These are phyloP conservation scores for Phytopythium aichiense DNA, from an alignment of 352 stramenopile species.

Conservation along the genomic window DNA sequence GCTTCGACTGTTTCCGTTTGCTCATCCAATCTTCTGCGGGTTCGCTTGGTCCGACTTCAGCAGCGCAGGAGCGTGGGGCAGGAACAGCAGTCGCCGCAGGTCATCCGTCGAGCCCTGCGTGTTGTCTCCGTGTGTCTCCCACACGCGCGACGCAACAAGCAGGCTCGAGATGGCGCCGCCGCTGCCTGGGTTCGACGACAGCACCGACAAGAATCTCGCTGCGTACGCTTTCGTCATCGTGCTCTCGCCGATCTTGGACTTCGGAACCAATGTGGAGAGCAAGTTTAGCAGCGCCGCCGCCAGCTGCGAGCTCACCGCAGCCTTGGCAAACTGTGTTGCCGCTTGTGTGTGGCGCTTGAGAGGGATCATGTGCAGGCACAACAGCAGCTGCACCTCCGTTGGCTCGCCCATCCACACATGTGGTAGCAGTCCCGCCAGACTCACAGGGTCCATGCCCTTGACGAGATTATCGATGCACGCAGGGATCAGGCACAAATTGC, in stretches of 20 bases:
- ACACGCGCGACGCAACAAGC: slow-evolving; percentile 72
- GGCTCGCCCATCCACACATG: slow-evolving; percentile 77
- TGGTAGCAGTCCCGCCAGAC: slow-evolving; percentile 62
- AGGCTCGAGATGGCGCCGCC: slow-evolving; percentile 78
- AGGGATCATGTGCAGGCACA: slow-evolving; percentile 87
- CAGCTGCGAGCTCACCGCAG: slow-evolving; percentile 72
- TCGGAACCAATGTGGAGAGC: slow-evolving; percentile 73
- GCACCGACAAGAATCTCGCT: slow-evolving; percentile 73
- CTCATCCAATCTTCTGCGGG: slow-evolving; percentile 76
- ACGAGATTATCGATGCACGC: slow-evolving; percentile 86
- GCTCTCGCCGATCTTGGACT: slow-evolving; percentile 76
- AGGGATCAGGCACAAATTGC: slow-evolving; percentile 82
- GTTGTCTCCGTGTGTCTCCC: slow-evolving; percentile 80
- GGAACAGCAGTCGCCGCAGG: slow-evolving; percentile 66
- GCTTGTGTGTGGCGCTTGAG: slow-evolving; percentile 85
- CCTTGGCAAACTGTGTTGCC: slow-evolving; percentile 81
- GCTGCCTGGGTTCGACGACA: slow-evolving; percentile 83
- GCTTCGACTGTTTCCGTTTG: slow-evolving; percentile 2
- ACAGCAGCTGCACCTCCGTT: slow-evolving; percentile 74
- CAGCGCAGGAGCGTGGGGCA: slow-evolving; percentile 66
- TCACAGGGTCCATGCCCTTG: slow-evolving; percentile 81
- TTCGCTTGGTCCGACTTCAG: slow-evolving; percentile 80
- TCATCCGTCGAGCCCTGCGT: slow-evolving; percentile 80
- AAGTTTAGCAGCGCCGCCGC: slow-evolving; percentile 78
- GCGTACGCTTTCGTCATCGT: slow-evolving; percentile 81